Evolutionary conservation across 2,329 filamentous ascomycete genomes (phyloP), one percentile per base, ranked within the genome.

Genomic region (Zymoseptoria pseudotritici): DNA sequence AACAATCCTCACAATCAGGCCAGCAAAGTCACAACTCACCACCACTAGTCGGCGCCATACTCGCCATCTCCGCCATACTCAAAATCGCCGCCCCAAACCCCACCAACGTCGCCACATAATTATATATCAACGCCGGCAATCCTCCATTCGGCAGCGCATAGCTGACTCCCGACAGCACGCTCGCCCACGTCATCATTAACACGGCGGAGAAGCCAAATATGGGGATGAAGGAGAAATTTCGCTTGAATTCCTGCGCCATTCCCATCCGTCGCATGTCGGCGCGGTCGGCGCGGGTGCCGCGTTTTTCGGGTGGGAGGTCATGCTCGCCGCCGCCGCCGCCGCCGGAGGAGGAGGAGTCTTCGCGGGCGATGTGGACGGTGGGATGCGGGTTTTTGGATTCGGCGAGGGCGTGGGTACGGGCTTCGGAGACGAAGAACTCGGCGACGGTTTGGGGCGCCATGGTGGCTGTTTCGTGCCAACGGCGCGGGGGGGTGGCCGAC

Each of bases 11-110:
- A 11, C 36, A 17, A n/a, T 17, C 36, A 13, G 11, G 17, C 17
- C 17, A 6, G 36, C 3, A 11, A 46, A n/a, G 6, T 17, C 36
- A 4, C 19, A 36, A 54, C 53, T 26, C 53, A 22, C 75, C 75
- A 11, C 74, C 75, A 29, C 72, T 70, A 11, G 72, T 74, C 4
- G 73, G 74, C 54, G 65, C 65, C 66, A 68, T 68, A 1, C 57
- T 61, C 4, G 62, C 65, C 64, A 68, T 67, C 36, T 68, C 66
- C 2, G 65, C 66, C 66, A 68, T 68, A 13, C 58, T 60, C 1
- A 65, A 31, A 26, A 67, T 67, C 4, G 65, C 65, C 21, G 57
- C 58, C 19, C 64, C 61, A 46, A 68, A 66, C 17, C 66, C 66
- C 46, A 66, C 63, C 5, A 66, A 54, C 2, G 64, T 65, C 24